Conservation (phyloP, 345 rosid species). For the Gossypium raimondii region DNA sequence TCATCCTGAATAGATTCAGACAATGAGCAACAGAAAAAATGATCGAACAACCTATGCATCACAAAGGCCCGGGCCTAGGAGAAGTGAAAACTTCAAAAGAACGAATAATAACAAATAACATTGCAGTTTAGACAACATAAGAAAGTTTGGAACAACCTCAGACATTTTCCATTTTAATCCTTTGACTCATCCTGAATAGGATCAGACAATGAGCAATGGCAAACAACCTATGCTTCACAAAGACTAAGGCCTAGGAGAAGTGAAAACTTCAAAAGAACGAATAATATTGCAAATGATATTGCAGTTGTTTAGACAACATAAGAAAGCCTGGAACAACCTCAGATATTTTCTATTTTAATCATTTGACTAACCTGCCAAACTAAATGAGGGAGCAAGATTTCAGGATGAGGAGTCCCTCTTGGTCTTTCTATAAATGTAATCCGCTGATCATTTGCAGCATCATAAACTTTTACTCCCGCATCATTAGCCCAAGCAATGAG, state of each 20-base stretch:
- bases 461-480: slow-evolving; percentile 91
- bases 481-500: slow-evolving; percentile 99
- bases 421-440: slow-evolving; percentile 95
- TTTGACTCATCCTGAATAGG: slow-evolving; percentile 55
- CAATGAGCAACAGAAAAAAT: slow-evolving; percentile 11
- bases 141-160: background rate
- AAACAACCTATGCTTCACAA: slow-evolving; percentile 1
- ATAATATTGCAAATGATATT: background rate
- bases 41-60: background rate
- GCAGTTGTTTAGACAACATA: background rate
- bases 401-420: slow-evolving; percentile 85
- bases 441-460: slow-evolving; percentile 83
- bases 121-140: slow-evolving; percentile 1
- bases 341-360: background rate
- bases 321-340: background rate
- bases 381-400: slow-evolving; percentile 83
- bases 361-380: slow-evolving; percentile 89
- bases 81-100: slow-evolving; percentile 3
- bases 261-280: slow-evolving; percentile 4
- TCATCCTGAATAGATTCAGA: slow-evolving; percentile 57
- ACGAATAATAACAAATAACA: background rate
- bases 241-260: background rate
- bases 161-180: background rate
- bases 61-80: background rate
- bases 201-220: slow-evolving; percentile 16